Evolutionary conservation across 345 rosid genomes (phyloP), one percentile per base, ranked within the genome.

Genomic region (Diplotaxis tenuifolia): DNA sequence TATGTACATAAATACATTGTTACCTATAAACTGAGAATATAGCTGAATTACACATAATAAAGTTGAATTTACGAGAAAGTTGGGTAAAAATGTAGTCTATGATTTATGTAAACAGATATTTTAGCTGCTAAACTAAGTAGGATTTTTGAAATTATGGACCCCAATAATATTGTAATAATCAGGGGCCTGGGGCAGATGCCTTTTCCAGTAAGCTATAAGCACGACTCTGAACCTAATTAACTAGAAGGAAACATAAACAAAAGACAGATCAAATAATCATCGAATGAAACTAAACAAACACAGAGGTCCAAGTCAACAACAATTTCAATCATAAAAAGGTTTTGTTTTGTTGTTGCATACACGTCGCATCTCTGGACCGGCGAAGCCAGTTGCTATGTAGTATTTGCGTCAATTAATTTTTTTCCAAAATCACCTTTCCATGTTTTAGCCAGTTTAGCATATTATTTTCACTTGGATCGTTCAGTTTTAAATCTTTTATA

Each of bases 361-460:
- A 73, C 77, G 77, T 73, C 71, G 65, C 65, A 32, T 65, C 18
- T 32, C 19, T 56, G 34, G 21, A 73, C 57, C 45, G 55, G 76
- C 23, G 8, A 72, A 72, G 62, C 62, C 55, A 36, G 29, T 34
- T 62, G 16, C 6, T 25, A 21, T 61, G 4, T 61, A 31, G 0
- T 62, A 52, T 71, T 50, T 71, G 52, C 6, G 50, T 58, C 59
- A 29, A 59, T 28, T 28, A 4, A 28, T 27, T 28, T 1, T n/a
- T 2, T 9, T 60, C 21, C 47, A 12, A 29, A 29, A 28, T 45
- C 31, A 25, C 20, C 10, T 3, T 42, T 40, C 14, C 65, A 69
- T 55, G 45, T 70, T 36, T 36, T 36, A 36, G 42, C n/a, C 42
- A 36, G 3, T 42, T 29, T 70, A 56, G 14, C 56, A 12, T 25